These are phyloP conservation scores for Lasiodiplodia sp. DNA, from an alignment of 2,329 filamentous ascomycete species.

Conservation along the genomic window DNA sequence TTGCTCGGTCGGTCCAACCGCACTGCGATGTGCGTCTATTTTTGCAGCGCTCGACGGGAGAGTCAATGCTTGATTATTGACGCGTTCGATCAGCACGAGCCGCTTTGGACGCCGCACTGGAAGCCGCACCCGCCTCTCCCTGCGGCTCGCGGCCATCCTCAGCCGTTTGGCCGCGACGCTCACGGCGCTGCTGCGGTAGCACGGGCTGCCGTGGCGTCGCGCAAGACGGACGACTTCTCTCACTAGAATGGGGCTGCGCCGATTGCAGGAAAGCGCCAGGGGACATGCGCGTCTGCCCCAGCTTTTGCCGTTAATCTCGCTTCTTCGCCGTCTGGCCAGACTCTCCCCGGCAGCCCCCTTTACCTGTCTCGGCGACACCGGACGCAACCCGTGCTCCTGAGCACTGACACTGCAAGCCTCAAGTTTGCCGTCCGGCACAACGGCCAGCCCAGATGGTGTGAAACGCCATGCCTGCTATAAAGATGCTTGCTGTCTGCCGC, in stretches of 20 bases:
- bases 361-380: constrained; percentile 4
- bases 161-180: no score
- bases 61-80: constrained; percentile 23
- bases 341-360: constrained; percentile 7
- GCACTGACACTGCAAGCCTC: constrained; percentile 1
- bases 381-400: background rate
- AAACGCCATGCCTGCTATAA: constrained; percentile 42
- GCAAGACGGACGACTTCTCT: background rate
- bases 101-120: constrained; percentile 1
- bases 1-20: no score
- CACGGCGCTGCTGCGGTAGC: no score
- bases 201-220: constrained; percentile 1
- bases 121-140: background rate
- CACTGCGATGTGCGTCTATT: background rate
- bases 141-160: background rate
- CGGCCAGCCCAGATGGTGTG: constrained; percentile 13
- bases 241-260: constrained; percentile 10
- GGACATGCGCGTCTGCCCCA: constrained; percentile 1
- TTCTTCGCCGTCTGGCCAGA: constrained; percentile 3
- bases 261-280: constrained; percentile 22
- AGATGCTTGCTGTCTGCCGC: constrained; percentile 36
- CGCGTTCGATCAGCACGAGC: constrained; percentile 12
- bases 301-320: constrained; percentile 14
- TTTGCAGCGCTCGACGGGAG: background rate
- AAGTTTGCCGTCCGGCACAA: constrained; percentile 5